Evolutionary conservation across 169 alveolate species (phyloP), one percentile per base, ranked within the genome.

Genomic region (Plasmodium berghei): DNA sequence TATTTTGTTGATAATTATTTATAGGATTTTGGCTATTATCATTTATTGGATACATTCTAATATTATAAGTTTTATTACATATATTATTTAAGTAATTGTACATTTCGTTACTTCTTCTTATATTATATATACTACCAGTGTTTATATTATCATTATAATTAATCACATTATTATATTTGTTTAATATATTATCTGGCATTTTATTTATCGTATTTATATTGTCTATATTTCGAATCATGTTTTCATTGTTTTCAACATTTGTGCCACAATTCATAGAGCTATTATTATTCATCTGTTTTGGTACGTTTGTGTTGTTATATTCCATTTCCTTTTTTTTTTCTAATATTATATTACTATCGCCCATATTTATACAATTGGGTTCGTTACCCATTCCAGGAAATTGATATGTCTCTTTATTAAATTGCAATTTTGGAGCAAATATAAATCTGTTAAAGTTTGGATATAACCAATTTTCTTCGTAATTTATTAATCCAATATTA

Each of bases 11-110:
- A 18, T 72, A 56, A 56, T 55, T 71, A 56, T 56, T 56, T 8
- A 16, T 40, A 40, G 16, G 5, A 54, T 72, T 72, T 10, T 22
- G 48, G 5, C 26, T 56, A 55, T 9, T 52, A 28, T 24, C 34
- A 22, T 56, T 72, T 1, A 71, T 40, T 72, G 42, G 59, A 22
- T 56, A 72, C 59, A 70, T 55, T 55, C 48, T 54, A n/a, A 72
- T 72, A 18, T 58, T 58, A 40, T 34, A 72, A 58, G 55, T 72
- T 45, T 40, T 55, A n/a, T 72, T 72, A 18, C 72, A 72, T 9
- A 72, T 61, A 72, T 72, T 56, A 40, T 72, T 72, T n/a, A 56
- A 72, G 22, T 72, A 72, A 42, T 72, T 72, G 20, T 56, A 55
- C 18, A 71, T 72, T 18, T 72, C 59, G n/a, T 72, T 72, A 40